phyloP scores from a whole-genome alignment of 495 filamentous ascomycete species.

The Penicillium canariense region DNA sequence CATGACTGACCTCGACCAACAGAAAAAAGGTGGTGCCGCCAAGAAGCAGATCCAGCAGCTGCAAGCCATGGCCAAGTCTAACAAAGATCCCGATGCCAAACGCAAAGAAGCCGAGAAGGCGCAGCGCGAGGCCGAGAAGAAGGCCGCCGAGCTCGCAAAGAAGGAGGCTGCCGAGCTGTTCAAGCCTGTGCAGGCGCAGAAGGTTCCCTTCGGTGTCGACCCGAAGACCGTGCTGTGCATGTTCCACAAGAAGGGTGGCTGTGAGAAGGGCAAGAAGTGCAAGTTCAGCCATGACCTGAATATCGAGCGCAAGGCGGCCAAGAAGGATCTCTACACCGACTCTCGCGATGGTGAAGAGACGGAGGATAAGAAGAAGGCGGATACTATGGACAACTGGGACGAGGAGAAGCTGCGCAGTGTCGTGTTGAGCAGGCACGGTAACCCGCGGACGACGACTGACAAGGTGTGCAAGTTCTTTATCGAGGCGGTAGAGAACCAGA shows the following conservation, averaged over 20 bases:
- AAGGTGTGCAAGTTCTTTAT: constrained; percentile 99
- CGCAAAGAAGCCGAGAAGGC: constrained; percentile 84
- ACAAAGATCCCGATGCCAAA: constrained; percentile 81
- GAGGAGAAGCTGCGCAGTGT: constrained; percentile 92
- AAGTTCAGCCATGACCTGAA: constrained; percentile 94
- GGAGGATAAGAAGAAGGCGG: constrained; percentile 77
- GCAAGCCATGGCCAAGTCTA: constrained; percentile 63
- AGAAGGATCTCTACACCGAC: constrained; percentile 90
- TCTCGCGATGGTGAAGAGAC: constrained; percentile 67
- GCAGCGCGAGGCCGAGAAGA: constrained; percentile 82
- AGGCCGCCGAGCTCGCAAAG: constrained; percentile 75
- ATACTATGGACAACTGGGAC: constrained; percentile 95
- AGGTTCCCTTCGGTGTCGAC: constrained; percentile 95
- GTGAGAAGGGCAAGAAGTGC: constrained; percentile 96
- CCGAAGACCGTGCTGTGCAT: constrained; percentile 97
- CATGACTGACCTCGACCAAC: constrained; percentile 18
- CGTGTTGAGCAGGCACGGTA: constrained; percentile 92
- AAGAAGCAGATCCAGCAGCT: constrained; percentile 87
- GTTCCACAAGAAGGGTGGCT: constrained; percentile 94
- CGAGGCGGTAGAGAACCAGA: constrained; percentile 94
- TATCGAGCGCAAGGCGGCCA: constrained; percentile 85
- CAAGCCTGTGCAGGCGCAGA: constrained; percentile 93
- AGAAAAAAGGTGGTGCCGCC: constrained; percentile 90
- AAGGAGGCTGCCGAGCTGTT: constrained; percentile 80
- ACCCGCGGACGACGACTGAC: constrained; percentile 92